These are phyloP conservation scores for Echinosophora koreensis DNA, from an alignment of 306 rosid species.

Conservation along the genomic window DNA sequence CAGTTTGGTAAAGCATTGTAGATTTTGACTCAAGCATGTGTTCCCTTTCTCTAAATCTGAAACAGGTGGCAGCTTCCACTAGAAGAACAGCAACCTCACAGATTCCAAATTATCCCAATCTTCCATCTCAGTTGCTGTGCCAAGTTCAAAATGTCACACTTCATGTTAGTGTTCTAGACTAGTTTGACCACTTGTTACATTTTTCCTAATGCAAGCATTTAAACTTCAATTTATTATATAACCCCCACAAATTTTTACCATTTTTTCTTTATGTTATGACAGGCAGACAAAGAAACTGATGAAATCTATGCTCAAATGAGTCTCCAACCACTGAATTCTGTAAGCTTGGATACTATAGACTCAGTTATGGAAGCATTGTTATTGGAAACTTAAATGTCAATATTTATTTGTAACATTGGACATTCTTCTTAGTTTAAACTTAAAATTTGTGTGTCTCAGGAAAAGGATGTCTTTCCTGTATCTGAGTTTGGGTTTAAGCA, in stretches of 20 bases:
- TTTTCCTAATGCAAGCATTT: neutral
- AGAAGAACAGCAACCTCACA: constrained; percentile 89
- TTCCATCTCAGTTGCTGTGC: constrained; percentile 87
- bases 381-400: constrained; percentile 5
- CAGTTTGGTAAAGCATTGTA: neutral
- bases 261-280: constrained; percentile 40
- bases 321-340: constrained; percentile 92
- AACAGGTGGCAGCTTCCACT: constrained; percentile 95
- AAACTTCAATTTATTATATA: constrained; percentile 5
- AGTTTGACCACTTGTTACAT: neutral
- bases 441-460: constrained; percentile 73
- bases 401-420: constrained; percentile 15
- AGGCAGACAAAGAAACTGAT: constrained; percentile 97
- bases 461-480: constrained; percentile 85
- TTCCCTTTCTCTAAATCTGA: constrained; percentile 19
- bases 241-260: neutral
- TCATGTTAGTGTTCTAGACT: constrained; percentile 64
- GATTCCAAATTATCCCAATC: constrained; percentile 94
- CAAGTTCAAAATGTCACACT: constrained; percentile 88
- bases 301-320: constrained; percentile 98
- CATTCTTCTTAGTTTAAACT: constrained; percentile 33
- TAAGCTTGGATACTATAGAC: constrained; percentile 54
- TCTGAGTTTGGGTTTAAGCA: constrained; percentile 85
- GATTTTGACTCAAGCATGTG: constrained; percentile 33
- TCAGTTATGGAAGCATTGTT: constrained; percentile 23